A percentile compares a stretch with the other conserved stretches of the same genome.
These are phyloP conservation scores for Limonium bicolor DNA, from an alignment of 148 eudicot species.

Conservation along the genomic window DNA sequence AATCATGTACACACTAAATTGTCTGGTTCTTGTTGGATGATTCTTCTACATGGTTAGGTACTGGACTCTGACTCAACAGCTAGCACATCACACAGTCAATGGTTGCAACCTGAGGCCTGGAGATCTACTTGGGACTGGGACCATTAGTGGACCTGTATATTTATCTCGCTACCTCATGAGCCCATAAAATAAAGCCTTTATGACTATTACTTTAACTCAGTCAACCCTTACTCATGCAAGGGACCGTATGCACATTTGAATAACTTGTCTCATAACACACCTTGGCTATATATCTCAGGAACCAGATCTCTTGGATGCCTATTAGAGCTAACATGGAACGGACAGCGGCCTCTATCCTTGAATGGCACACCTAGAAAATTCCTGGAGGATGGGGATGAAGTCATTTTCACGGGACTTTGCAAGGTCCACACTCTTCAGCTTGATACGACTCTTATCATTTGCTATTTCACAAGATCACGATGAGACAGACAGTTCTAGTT, in stretches of 20 bases:
- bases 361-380: slow-evolving; percentile 50
- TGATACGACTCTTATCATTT: not conserved
- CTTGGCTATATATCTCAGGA: slow-evolving; percentile 22
- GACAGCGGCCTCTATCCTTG: slow-evolving; percentile 44
- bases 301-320: slow-evolving; percentile 41
- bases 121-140: slow-evolving; percentile 83
- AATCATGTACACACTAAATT: slow-evolving; percentile 25
- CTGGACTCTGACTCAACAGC: slow-evolving; percentile 93
- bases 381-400: slow-evolving; percentile 96
- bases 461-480: not conserved
- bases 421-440: slow-evolving; percentile 29
- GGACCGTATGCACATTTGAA: too few species aligned
- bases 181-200: too few species aligned
- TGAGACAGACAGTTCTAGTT: not conserved
- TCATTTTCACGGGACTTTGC: slow-evolving; percentile 59
- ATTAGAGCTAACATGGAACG: slow-evolving; percentile 90
- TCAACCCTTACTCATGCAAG: not conserved
- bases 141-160: slow-evolving; percentile 91
- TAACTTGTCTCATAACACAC: too few species aligned
- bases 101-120: slow-evolving; percentile 99
- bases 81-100: slow-evolving; percentile 81
- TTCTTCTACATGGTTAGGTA: slow-evolving; percentile 28
- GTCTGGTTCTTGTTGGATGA: not conserved
- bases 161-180: not conserved
- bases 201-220: not conserved